Base-by-base conservation (phyloP, 2,329 filamentous ascomycete species). In the Paecilomyces niveus region DNA sequence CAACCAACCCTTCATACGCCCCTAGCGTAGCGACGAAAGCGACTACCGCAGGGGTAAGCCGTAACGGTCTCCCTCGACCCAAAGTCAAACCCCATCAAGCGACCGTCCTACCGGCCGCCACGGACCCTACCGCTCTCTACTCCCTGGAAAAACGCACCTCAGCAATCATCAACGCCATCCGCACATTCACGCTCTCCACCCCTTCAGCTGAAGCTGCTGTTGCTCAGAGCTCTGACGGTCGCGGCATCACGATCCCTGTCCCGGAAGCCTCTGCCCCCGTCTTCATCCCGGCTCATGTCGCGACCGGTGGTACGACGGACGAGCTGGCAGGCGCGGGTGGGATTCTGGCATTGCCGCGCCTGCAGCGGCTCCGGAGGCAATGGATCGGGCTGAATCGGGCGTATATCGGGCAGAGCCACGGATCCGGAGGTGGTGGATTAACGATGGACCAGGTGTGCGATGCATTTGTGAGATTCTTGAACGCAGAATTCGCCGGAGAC, bases 381-480 rank as follows among this genome's bases (percentile, higher is more conserved):
- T 80, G 77, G 72, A 78, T 79, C 49, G 71, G 75, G 59, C 68
- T 79, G 59, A 78, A 80, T 59, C 65, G 77, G 53, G 67, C 68
- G 29, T 76, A 75, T 67, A 65, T 74, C 31, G 71, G 68, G 3
- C 67, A 68, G 51, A 68, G 71, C 8, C 72, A 76, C 65, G 71
- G 71, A 24, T 65, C 67, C 32, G 70, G 66, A 1, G 67, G 70
- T 54, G 70, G 73, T 9, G 64, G 65, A 8, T 61, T 78, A 55
- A 63, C 62, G 13, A 55, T 63, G 53, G 72, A 72, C 21, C 70
- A 76, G 60, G 68, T 78, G 13, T 70, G 69, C 1, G 74, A 76
- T 67, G 76, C 76, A 6, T 80, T 80, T 72, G 74, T 78, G 57
- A 67, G 73, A 57, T 79, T 78, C 65, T 63, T 80, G 61, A 78